Conservation (phyloP, 306 rosid species). For the Vigna angularis region DNA sequence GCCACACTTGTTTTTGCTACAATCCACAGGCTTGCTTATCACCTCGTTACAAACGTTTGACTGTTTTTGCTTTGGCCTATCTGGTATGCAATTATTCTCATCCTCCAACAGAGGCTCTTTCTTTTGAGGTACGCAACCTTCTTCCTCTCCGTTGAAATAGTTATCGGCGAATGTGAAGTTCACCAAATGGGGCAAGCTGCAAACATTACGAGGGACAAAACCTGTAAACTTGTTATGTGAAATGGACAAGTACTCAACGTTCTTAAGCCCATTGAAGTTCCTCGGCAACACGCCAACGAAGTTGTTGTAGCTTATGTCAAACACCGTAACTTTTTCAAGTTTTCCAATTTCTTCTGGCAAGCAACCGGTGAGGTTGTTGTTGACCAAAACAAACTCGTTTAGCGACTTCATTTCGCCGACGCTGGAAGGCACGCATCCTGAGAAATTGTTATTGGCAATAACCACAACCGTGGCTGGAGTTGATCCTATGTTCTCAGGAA, state of each 20-base stretch:
- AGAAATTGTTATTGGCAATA: constrained; percentile 60
- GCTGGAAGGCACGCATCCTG: constrained; percentile 70
- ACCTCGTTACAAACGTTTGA: constrained; percentile 48
- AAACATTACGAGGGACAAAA: constrained; percentile 53
- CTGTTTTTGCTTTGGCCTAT: constrained; percentile 64
- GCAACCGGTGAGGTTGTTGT: constrained; percentile 68
- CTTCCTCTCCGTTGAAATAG: constrained; percentile 68
- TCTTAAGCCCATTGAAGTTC: constrained; percentile 41
- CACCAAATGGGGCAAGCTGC: constrained; percentile 56
- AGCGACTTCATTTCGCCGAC: constrained; percentile 67
- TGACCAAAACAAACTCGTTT: constrained; percentile 57
- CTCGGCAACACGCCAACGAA: constrained; percentile 67
- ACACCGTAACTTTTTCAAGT: constrained; percentile 39
- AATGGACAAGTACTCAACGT: constrained; percentile 50
- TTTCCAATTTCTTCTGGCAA: constrained; percentile 61
- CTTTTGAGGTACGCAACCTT: constrained; percentile 53
- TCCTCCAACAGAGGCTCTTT: constrained; percentile 53
- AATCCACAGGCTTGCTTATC: constrained; percentile 69
- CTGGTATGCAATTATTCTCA: constrained; percentile 61
- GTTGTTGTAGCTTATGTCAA: constrained; percentile 59
- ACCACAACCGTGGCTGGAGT: constrained; percentile 66
- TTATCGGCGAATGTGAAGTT: constrained; percentile 70
- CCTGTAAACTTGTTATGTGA: constrained; percentile 70
- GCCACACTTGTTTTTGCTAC: constrained; percentile 69
- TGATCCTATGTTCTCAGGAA: constrained; percentile 67